Percentiles rank a stretch among this genome's conserved stretches.
Evolutionary conservation across 495 filamentous ascomycete genomes (phyloP).

Genomic region (Bacidia gigantensis): DNA sequence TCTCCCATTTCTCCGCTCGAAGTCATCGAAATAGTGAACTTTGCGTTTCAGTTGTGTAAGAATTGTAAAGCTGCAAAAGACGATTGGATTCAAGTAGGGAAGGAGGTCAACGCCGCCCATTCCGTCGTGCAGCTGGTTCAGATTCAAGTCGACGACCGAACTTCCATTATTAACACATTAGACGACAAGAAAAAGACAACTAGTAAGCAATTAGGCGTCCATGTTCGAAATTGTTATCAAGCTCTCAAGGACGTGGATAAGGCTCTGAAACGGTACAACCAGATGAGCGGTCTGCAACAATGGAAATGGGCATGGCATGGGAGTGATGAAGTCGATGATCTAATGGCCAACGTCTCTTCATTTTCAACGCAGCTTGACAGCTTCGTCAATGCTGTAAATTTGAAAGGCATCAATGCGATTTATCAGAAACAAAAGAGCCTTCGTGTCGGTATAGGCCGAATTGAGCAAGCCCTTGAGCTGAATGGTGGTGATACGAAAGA

Average conservation of each 20-base stretch:
- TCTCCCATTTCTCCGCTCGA: not conserved
- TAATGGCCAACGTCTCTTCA: conserved; percentile 5
- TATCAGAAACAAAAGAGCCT: not conserved
- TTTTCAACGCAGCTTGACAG: conserved; percentile 3
- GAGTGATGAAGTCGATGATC: not conserved
- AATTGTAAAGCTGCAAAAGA: conserved; percentile 1
- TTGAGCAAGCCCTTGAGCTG: conserved; percentile 1
- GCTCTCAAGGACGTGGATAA: conserved; percentile 1
- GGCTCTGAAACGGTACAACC: not conserved
- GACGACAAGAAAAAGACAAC: conserved; percentile 6
- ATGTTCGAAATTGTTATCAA: conserved; percentile 6
- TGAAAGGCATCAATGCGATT: not conserved
- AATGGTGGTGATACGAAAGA: not conserved
- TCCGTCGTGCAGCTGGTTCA: conserved; percentile 5
- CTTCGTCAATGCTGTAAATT: conserved; percentile 1
- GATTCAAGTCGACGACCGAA: conserved; percentile 1
- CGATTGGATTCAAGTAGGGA: conserved; percentile 3
- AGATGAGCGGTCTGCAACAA: not conserved
- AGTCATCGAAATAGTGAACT: conserved; percentile 1
- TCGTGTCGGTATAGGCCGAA: not conserved
- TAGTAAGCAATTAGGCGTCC: conserved; percentile 1
- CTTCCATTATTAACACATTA: conserved; percentile 3
- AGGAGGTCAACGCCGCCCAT: conserved; percentile 2
- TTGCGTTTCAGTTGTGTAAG: conserved; percentile 3
- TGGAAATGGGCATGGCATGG: not conserved